Percentiles rank a stretch among this genome's conserved stretches.
phyloP scores from a whole-genome alignment of 2,329 filamentous ascomycete genomes.

The Apiospora sp. region DNA sequence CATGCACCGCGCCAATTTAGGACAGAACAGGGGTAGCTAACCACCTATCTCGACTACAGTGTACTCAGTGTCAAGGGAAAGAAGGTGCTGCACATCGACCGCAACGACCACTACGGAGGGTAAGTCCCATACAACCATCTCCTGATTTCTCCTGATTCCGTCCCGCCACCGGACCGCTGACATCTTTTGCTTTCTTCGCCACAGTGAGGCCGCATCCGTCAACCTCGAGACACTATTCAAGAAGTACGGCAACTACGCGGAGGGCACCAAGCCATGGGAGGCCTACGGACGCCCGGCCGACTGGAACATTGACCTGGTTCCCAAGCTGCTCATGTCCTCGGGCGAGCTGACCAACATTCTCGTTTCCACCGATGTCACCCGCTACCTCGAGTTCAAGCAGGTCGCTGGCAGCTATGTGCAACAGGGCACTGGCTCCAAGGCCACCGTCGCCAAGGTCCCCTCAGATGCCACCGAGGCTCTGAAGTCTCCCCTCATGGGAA shows the following conservation, averaged over 20 bases:
- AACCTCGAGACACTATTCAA: conserved; percentile 98
- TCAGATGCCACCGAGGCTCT: conserved; percentile 91
- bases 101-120: conserved; percentile 98
- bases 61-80: conserved; percentile 98
- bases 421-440: conserved; percentile 81
- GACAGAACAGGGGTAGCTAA: conserved; percentile 25
- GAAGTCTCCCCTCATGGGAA: conserved; percentile 91
- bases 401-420: conserved; percentile 97
- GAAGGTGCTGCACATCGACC: conserved; percentile 98
- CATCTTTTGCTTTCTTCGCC: conserved; percentile 31
- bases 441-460: conserved; percentile 95
- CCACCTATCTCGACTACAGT: conserved; percentile 53
- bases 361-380: conserved; percentile 90
- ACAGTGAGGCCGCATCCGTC: conserved; percentile 90
- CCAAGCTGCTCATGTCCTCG: conserved; percentile 98
- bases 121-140: conserved; percentile 55
- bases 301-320: conserved; percentile 99
- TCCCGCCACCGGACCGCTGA: conserved; percentile 31
- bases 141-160: conserved; percentile 28
- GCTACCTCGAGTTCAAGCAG: conserved; percentile 92
- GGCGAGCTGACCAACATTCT: conserved; percentile 99
- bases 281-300: conserved; percentile 96
- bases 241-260: conserved; percentile 85
- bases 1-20: background rate
- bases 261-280: conserved; percentile 93